Evolutionary conservation across 129 eudicot species (phyloP).

Genomic region (Tagetes patula): DNA sequence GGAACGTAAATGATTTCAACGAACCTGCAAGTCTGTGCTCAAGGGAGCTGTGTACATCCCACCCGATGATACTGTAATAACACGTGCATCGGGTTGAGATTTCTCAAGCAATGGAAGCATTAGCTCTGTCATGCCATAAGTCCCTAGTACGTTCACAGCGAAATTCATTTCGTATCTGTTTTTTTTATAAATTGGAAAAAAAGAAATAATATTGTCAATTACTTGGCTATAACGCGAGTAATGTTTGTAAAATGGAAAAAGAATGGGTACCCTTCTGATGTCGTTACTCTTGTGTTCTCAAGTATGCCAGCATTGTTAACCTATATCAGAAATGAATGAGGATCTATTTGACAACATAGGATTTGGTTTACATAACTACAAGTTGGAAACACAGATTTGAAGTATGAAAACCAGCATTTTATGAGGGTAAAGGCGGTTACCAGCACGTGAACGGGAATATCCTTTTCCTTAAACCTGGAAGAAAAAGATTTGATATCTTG

Average conservation of each 20-base stretch:
- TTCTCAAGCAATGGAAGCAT: conserved; percentile 85
- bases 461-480: conserved; percentile 64
- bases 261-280: conserved; percentile 80
- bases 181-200: conserved; percentile 1
- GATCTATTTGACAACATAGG: too few relatives aligned
- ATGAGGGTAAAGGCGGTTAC: conserved; percentile 39
- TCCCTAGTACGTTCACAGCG: conserved; percentile 88
- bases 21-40: conserved; percentile 78
- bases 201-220: neutral
- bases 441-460: conserved; percentile 84
- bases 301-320: conserved; percentile 88
- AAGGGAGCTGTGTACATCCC: conserved; percentile 86
- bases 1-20: neutral
- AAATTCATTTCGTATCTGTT: conserved; percentile 80
- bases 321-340: conserved; percentile 27
- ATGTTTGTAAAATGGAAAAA: neutral
- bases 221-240: neutral
- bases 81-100: conserved; percentile 89
- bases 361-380: too few relatives aligned
- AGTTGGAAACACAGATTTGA: neutral
- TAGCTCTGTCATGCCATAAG: conserved; percentile 67
- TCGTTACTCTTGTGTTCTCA: conserved; percentile 52
- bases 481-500: conserved; percentile 71
- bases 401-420: neutral
- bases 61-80: conserved; percentile 83